These are phyloP conservation scores for Trichosporon sp. DNA, from an alignment of 1,284 basidiomycete genomes.

Conservation along the genomic window DNA sequence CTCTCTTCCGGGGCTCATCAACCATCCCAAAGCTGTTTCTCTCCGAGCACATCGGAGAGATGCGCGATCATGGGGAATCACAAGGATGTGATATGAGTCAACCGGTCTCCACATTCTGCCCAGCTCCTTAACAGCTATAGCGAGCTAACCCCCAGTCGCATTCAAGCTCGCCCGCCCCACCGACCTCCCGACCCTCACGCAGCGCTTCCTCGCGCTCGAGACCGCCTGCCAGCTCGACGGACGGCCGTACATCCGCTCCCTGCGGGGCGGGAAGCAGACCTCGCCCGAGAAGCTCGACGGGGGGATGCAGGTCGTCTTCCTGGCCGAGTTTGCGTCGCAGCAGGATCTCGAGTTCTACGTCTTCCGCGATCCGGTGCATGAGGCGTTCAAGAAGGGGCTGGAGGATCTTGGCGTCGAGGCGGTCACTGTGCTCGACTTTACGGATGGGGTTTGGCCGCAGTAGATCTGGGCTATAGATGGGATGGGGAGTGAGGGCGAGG, in stretches of 20 bases:
- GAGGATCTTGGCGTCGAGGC: slow-evolving; percentile 21
- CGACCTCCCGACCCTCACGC: slow-evolving; percentile 17
- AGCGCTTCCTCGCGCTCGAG: slow-evolving; percentile 27
- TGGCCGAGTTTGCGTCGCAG: slow-evolving; percentile 35
- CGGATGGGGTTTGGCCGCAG: slow-evolving; percentile 17
- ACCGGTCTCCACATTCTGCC: too few relatives aligned
- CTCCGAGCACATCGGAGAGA: too few relatives aligned
- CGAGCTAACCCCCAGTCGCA: slow-evolving; percentile 29
- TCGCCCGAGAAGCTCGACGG: slow-evolving; percentile 31
- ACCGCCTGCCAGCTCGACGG: slow-evolving; percentile 25
- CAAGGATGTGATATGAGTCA: neutral
- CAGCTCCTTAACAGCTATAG: too few relatives aligned
- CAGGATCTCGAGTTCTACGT: slow-evolving; percentile 38
- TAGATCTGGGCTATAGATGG: too few relatives aligned
- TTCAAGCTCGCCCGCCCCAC: slow-evolving; percentile 29
- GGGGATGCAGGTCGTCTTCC: slow-evolving; percentile 37
- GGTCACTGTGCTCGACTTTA: slow-evolving; percentile 37
- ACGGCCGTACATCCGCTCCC: slow-evolving; percentile 28
- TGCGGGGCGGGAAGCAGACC: slow-evolving; percentile 36
- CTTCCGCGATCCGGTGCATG: slow-evolving; percentile 32
- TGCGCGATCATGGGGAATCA: too few relatives aligned
- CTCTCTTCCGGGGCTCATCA: too few relatives aligned
- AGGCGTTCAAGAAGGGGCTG: slow-evolving; percentile 32
- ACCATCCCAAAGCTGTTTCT: too few relatives aligned
- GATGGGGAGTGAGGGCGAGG: too few relatives aligned